These are phyloP conservation scores for Vigna radiata DNA, from an alignment of 306 rosid species.

Conservation along the genomic window DNA sequence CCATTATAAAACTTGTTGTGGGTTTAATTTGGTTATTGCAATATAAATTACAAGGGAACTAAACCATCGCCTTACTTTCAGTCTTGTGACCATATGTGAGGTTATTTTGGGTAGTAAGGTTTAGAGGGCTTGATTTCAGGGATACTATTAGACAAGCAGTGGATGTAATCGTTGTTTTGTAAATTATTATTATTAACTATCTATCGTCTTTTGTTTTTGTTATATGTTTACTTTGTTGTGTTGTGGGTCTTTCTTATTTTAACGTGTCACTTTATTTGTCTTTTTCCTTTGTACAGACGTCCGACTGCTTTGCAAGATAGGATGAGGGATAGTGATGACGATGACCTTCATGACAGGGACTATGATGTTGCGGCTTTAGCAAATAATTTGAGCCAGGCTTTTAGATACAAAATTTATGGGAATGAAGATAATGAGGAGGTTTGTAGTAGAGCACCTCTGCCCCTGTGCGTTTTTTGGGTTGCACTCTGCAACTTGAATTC, in stretches of 20 bases:
- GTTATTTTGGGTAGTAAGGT: conserved; percentile 22
- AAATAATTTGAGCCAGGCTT: conserved; percentile 95
- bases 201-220: conserved; percentile 6
- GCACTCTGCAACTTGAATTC: conserved; percentile 25
- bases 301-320: conserved; percentile 97
- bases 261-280: conserved; percentile 26
- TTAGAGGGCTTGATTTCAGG: conserved; percentile 25
- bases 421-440: conserved; percentile 96
- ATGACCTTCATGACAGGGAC: conserved; percentile 90
- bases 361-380: conserved; percentile 92
- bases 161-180: conserved; percentile 4
- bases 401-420: conserved; percentile 91
- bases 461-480: conserved; percentile 29
- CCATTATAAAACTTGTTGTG: background rate
- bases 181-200: conserved; percentile 1
- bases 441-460: conserved; percentile 31
- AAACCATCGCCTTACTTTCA: conserved; percentile 4
- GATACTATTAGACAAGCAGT: conserved; percentile 11
- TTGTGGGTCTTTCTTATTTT: conserved; percentile 10
- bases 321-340: conserved; percentile 95
- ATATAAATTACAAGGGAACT: background rate
- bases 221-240: conserved; percentile 6
- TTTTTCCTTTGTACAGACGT: conserved; percentile 64
- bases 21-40: conserved; percentile 31
- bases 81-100: conserved; percentile 27